Evolutionary conservation across 2,329 filamentous ascomycete genomes (phyloP).

Genomic region (Calonectria pseudoreteaudii): DNA sequence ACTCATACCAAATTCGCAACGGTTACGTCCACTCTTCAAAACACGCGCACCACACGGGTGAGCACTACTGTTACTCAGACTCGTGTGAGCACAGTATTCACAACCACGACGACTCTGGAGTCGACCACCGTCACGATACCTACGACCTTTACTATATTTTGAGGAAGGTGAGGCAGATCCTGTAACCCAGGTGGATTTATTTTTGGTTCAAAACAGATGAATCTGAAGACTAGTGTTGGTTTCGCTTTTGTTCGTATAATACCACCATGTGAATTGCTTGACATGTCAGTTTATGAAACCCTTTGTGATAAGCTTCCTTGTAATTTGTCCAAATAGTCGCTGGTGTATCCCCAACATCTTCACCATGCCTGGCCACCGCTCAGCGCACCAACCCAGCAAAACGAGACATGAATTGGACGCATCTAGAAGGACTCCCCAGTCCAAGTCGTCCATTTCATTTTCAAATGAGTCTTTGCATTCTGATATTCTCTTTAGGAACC

Average conservation of each 20-base stretch:
- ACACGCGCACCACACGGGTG: not conserved
- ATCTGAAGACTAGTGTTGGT: not conserved
- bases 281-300: not conserved
- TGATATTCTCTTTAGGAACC: not conserved
- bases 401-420: constrained; percentile 54
- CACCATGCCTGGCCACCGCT: constrained; percentile 14
- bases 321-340: not conserved
- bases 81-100: not conserved
- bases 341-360: constrained; percentile 8
- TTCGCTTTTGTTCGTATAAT: not conserved
- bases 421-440: constrained; percentile 9
- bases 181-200: too few relatives aligned
- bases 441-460: not conserved
- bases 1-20: not conserved
- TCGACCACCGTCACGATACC: not conserved
- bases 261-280: not conserved
- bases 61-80: not conserved
- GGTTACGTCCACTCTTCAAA: not conserved
- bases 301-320: not conserved
- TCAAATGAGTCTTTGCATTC: not conserved
- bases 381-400: constrained; percentile 56
- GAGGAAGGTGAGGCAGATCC: too few relatives aligned
- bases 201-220: not conserved
- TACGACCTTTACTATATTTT: not conserved
- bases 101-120: not conserved